These are phyloP conservation scores for Cercospora sojina DNA, from an alignment of 2,329 filamentous ascomycete species.

Conservation along the genomic window DNA sequence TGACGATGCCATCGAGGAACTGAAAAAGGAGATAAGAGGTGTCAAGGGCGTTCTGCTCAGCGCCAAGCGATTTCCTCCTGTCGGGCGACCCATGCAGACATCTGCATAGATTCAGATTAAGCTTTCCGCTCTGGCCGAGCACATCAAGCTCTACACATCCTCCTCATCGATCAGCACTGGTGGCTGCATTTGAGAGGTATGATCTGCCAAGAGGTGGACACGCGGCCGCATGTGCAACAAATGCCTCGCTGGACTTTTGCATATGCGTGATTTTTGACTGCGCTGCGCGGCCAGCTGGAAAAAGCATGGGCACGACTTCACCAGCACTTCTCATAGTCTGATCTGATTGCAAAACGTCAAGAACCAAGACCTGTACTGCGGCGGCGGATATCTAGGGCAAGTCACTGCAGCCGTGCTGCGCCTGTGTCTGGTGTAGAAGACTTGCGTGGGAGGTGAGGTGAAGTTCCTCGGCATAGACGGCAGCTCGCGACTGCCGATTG, in stretches of 20 bases:
- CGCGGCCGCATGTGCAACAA: neutral
- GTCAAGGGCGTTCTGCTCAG: slow-evolving; percentile 78
- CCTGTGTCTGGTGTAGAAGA: neutral
- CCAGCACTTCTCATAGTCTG: neutral
- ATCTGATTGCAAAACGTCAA: neutral
- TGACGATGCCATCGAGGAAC: slow-evolving; percentile 68
- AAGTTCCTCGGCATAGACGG: neutral
- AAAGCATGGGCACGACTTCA: neutral
- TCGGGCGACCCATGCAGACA: slow-evolving; percentile 15
- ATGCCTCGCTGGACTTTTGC: neutral
- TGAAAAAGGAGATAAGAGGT: slow-evolving; percentile 72
- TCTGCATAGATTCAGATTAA: slow-evolving; percentile 3
- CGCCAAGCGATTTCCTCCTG: slow-evolving; percentile 62
- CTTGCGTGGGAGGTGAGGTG: neutral
- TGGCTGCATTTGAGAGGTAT: neutral
- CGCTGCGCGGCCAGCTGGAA: neutral
- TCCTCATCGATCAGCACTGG: neutral
- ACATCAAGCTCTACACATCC: neutral
- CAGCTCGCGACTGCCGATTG: neutral
- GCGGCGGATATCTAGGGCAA: neutral
- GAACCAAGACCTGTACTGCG: neutral
- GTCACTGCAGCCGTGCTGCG: neutral
- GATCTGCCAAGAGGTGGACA: neutral
- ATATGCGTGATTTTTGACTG: neutral
- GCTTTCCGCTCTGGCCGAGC: neutral